Percentiles rank a stretch among this genome's conserved stretches.
These are phyloP conservation scores for Pseudocercospora crystallina DNA, from an alignment of 2,329 filamentous ascomycete genomes.

Conservation along the genomic window DNA sequence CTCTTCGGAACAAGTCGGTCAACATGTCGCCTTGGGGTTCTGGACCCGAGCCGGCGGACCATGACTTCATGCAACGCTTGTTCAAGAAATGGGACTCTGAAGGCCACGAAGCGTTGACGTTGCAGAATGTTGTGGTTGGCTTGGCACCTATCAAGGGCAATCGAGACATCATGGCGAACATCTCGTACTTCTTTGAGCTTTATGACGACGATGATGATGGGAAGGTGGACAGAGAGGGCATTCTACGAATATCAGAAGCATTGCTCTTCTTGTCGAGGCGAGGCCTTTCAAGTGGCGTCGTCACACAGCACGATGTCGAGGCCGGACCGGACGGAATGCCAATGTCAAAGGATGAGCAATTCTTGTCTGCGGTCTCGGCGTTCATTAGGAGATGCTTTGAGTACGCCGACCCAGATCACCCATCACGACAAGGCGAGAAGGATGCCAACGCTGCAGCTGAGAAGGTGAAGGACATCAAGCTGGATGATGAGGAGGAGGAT, in stretches of 20 bases:
- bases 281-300: conserved; percentile 63
- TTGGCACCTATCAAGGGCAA: conserved; percentile 89
- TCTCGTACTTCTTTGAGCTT: conserved; percentile 96
- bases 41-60: conserved; percentile 74
- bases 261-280: conserved; percentile 87
- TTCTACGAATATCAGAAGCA: conserved; percentile 89
- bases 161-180: conserved; percentile 94
- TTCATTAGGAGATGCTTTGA: conserved; percentile 97
- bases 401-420: conserved; percentile 85
- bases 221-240: conserved; percentile 90
- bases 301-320: conserved; percentile 10
- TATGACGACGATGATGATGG: conserved; percentile 93
- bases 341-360: conserved; percentile 73
- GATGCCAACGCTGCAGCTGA: conserved; percentile 38
- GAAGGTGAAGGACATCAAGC: conserved; percentile 64
- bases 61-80: conserved; percentile 87
- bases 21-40: conserved; percentile 58
- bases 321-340: conserved; percentile 32
- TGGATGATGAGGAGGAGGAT: conserved; percentile 65
- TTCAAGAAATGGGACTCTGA: conserved; percentile 88
- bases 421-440: conserved; percentile 28
- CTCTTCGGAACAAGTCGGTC: conserved; percentile 36
- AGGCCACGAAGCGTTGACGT: conserved; percentile 70
- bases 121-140: conserved; percentile 90
- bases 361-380: conserved; percentile 87